A percentile compares a stretch with the other conserved stretches of the same genome.
Conservation (phyloP, 129 eudicot genomes). For the Tagetes erecta region DNA sequence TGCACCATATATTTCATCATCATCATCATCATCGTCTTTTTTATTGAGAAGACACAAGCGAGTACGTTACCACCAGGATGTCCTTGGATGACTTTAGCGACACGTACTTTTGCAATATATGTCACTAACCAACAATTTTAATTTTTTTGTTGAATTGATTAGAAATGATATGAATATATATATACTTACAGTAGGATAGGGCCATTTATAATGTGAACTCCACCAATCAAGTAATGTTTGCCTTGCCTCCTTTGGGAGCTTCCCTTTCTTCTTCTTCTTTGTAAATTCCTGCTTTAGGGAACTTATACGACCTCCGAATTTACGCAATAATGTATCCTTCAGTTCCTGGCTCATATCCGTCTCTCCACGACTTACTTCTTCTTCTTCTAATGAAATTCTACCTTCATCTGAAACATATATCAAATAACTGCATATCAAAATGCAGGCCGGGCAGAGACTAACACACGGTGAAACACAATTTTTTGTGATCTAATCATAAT, state of each 20-base stretch:
- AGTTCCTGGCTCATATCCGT: slow-evolving; percentile 63
- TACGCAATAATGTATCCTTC: slow-evolving; percentile 63
- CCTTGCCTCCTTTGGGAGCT: slow-evolving; percentile 89
- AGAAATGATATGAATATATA: neutral
- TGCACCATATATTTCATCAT: slow-evolving; percentile 25
- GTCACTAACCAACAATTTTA: neutral
- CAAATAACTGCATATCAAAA: neutral
- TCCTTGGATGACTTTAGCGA: neutral
- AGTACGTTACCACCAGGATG: no score
- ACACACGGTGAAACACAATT: no score
- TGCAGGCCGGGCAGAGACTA: no score
- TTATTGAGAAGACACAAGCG: no score
- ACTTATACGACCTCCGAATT: slow-evolving; percentile 73
- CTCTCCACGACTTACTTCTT: slow-evolving; percentile 50
- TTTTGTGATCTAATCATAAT: no score
- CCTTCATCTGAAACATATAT: slow-evolving; percentile 34
- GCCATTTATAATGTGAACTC: slow-evolving; percentile 86
- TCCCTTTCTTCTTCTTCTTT: slow-evolving; percentile 85
- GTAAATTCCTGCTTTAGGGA: slow-evolving; percentile 61
- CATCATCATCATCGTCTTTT: neutral
- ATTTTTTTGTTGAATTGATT: neutral
- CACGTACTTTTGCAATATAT: neutral
- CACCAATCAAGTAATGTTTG: slow-evolving; percentile 86
- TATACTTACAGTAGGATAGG: slow-evolving; percentile 92
- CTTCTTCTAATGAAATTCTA: slow-evolving; percentile 58